phyloP scores from a whole-genome alignment of 768 basidiomycete genomes.

The Epithele typhae region DNA sequence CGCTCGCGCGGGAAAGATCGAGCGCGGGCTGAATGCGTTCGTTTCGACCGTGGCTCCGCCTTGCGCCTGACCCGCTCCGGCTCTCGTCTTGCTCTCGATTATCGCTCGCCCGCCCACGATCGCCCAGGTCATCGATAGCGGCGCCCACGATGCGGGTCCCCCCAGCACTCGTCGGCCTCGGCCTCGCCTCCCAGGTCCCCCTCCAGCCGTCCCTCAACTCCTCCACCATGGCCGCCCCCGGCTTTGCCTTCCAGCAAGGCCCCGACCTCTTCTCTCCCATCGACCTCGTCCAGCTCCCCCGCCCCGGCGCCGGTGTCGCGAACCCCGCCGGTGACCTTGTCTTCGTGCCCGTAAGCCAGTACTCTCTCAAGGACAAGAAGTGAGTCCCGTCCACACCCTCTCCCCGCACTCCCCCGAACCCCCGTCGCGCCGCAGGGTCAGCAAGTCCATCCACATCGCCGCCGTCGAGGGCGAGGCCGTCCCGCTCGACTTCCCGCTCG shows the following conservation, averaged over 20 bases:
- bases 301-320: conserved; percentile 63
- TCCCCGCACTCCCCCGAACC: background rate
- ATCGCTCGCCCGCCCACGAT: background rate
- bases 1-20: too few species aligned
- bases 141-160: conserved; percentile 45
- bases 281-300: conserved; percentile 63
- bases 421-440: conserved; percentile 49
- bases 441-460: conserved; percentile 61
- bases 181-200: conserved; percentile 52
- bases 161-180: conserved; percentile 37
- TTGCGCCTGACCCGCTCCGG: background rate
- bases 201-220: conserved; percentile 26
- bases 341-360: conserved; percentile 61
- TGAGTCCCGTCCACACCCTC: conserved; percentile 30
- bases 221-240: conserved; percentile 17
- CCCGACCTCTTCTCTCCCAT: conserved; percentile 63
- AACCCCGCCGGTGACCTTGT: conserved; percentile 68
- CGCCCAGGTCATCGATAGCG: background rate
- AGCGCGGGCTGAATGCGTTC: too few species aligned
- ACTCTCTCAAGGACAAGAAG: conserved; percentile 72
- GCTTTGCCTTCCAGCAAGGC: conserved; percentile 58
- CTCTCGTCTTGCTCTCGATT: background rate
- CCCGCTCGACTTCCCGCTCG: conserved; percentile 55
- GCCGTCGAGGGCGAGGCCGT: conserved; percentile 48
- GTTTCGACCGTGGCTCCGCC: too few species aligned